Conservation (phyloP, 306 rosid genomes). For the Prunus armeniaca region DNA sequence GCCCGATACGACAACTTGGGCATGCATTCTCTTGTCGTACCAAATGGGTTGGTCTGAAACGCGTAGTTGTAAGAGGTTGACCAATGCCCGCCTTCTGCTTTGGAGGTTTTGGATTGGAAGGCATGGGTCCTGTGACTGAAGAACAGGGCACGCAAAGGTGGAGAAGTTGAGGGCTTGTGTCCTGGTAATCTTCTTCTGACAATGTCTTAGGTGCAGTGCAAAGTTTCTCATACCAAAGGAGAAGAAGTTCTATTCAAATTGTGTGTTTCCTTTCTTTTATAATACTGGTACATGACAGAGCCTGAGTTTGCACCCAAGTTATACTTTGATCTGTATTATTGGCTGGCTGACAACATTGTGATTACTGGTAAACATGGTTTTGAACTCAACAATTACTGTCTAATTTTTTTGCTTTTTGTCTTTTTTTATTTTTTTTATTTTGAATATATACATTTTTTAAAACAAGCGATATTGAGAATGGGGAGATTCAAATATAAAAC, state of each 20-base stretch:
- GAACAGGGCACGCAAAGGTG: slow-evolving; percentile 22
- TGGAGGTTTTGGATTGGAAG: slow-evolving; percentile 27
- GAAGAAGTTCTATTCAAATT: neutral
- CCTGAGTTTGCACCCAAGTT: neutral
- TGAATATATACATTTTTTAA: too few species aligned
- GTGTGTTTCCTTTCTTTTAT: neutral
- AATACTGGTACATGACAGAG: neutral
- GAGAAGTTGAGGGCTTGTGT: slow-evolving; percentile 22
- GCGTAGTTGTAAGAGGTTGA: slow-evolving; percentile 44
- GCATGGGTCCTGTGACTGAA: slow-evolving; percentile 27
- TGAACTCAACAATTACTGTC: too few species aligned
- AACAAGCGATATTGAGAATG: too few species aligned
- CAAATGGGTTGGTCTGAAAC: slow-evolving; percentile 26
- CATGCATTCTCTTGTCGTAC: slow-evolving; percentile 46
- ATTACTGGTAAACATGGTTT: too few species aligned
- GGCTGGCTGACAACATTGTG: too few species aligned
- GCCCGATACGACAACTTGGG: slow-evolving; percentile 55
- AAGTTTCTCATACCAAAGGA: slow-evolving; percentile 10
- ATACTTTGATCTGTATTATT: too few species aligned
- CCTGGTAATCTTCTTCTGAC: slow-evolving; percentile 7
- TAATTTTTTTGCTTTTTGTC: too few species aligned
- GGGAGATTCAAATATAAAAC: too few species aligned
- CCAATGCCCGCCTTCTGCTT: slow-evolving; percentile 45
- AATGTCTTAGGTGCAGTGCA: slow-evolving; percentile 9
- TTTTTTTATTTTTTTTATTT: too few species aligned